phyloP scores from a whole-genome alignment of 2,329 filamentous ascomycete genomes.

The Colletotrichum higginsianum region DNA sequence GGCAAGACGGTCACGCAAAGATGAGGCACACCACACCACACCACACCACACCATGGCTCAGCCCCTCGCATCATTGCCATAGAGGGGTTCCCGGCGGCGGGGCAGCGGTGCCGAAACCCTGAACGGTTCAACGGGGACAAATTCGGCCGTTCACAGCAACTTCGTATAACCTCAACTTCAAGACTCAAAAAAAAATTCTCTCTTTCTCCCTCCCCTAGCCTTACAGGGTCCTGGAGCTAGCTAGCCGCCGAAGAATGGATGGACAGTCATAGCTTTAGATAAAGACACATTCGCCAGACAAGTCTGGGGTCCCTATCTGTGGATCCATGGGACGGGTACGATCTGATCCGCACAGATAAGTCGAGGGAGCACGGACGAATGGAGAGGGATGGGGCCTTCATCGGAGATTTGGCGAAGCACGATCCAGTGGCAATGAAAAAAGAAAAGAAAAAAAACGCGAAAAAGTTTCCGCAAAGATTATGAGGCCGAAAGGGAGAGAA shows the following conservation, averaged over 20 bases:
- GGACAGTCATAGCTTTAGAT: slow-evolving; percentile 35
- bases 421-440: slow-evolving; percentile 26
- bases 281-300: slow-evolving; percentile 9
- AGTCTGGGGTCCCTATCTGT: slow-evolving; percentile 36
- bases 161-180: background rate
- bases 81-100: slow-evolving; percentile 21
- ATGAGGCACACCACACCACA: background rate
- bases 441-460: slow-evolving; percentile 15
- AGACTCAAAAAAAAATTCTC: too few species aligned
- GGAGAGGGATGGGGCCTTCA: background rate
- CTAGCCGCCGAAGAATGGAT: slow-evolving; percentile 7
- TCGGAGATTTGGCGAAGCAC: slow-evolving; percentile 28
- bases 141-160: background rate
- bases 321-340: slow-evolving; percentile 35
- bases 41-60: background rate
- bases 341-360: slow-evolving; percentile 41
- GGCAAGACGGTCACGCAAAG: background rate
- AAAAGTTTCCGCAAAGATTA: background rate
- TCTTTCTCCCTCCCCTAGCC: background rate
- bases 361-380: slow-evolving; percentile 36
- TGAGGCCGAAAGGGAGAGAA: slow-evolving; percentile 7
- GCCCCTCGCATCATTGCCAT: slow-evolving; percentile 10
- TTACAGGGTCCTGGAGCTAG: slow-evolving; percentile 11
- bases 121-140: slow-evolving; percentile 10
- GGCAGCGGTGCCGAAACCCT: background rate